Evolutionary conservation across 192 early-diverging fungal species (phyloP).

Genomic region (Coemansia sp.): DNA sequence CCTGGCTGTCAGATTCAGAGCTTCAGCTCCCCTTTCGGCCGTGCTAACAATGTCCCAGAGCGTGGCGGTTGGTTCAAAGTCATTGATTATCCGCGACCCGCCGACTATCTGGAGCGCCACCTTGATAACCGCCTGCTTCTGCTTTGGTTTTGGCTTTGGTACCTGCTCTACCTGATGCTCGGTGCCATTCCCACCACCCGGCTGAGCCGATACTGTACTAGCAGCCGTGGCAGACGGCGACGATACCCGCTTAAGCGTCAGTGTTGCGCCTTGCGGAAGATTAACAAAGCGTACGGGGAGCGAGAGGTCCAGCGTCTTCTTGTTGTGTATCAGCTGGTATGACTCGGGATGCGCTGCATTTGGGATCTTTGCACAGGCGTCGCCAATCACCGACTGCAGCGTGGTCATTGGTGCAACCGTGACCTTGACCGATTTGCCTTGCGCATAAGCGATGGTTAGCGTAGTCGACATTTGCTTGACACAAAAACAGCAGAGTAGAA

Average conservation of each 20-base stretch:
- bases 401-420: slow-evolving; percentile 77
- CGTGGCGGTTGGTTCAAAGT: slow-evolving; percentile 58
- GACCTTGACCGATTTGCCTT: slow-evolving; percentile 46
- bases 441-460: slow-evolving; percentile 58
- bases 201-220: not conserved
- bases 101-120: slow-evolving; percentile 80
- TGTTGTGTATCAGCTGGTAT: slow-evolving; percentile 67
- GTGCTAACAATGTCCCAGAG: slow-evolving; percentile 63
- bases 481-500: slow-evolving; percentile 3
- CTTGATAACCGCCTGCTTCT: slow-evolving; percentile 28
- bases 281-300: slow-evolving; percentile 79
- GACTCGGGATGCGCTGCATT: slow-evolving; percentile 56
- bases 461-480: slow-evolving; percentile 56
- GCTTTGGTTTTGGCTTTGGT: not conserved
- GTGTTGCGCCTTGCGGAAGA: slow-evolving; percentile 74
- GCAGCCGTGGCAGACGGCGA: not conserved
- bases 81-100: slow-evolving; percentile 62
- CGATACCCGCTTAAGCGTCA: slow-evolving; percentile 52
- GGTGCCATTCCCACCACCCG: too few species aligned
- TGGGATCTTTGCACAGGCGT: slow-evolving; percentile 62
- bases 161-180: too few species aligned
- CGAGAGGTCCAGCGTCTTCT: slow-evolving; percentile 68
- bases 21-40: slow-evolving; percentile 17
- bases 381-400: slow-evolving; percentile 64
- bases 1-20: slow-evolving; percentile 31